phyloP scores from a whole-genome alignment of 257 asterid genomes.

The Scutellaria baicalensis region DNA sequence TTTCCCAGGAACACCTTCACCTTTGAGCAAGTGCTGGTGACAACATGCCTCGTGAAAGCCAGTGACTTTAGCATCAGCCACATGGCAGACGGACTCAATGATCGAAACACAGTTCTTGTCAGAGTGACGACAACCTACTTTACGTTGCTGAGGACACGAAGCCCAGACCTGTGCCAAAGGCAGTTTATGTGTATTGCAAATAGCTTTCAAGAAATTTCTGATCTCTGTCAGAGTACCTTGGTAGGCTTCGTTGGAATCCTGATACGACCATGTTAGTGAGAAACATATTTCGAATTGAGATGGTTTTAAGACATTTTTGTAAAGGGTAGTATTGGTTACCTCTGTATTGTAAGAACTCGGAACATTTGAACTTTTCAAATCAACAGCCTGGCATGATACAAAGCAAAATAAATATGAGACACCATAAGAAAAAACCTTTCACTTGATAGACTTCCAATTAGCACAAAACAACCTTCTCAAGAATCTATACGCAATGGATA shows the following conservation, averaged over 20 bases:
- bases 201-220: conserved; percentile 40
- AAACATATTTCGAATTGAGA: neutral
- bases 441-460: no score
- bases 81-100: conserved; percentile 56
- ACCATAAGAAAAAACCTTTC: no score
- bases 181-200: conserved; percentile 48
- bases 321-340: conserved; percentile 24
- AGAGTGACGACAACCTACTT: conserved; percentile 66
- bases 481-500: no score
- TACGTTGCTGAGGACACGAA: conserved; percentile 54
- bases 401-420: no score
- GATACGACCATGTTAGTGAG: conserved; percentile 14
- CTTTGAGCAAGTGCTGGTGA: conserved; percentile 72
- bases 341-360: conserved; percentile 31
- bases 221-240: conserved; percentile 52
- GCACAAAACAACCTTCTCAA: no score
- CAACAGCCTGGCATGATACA: conserved; percentile 47
- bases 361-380: conserved; percentile 47
- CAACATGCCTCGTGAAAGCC: conserved; percentile 74
- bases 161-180: conserved; percentile 88
- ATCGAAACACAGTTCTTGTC: conserved; percentile 74
- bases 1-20: conserved; percentile 77
- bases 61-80: conserved; percentile 40
- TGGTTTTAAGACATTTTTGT: neutral
- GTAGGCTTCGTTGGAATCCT: conserved; percentile 59